Evolutionary conservation across 345 rosid species (phyloP), one percentile per base, ranked within the genome.

Genomic region (Diplotaxis tenuifolia): DNA sequence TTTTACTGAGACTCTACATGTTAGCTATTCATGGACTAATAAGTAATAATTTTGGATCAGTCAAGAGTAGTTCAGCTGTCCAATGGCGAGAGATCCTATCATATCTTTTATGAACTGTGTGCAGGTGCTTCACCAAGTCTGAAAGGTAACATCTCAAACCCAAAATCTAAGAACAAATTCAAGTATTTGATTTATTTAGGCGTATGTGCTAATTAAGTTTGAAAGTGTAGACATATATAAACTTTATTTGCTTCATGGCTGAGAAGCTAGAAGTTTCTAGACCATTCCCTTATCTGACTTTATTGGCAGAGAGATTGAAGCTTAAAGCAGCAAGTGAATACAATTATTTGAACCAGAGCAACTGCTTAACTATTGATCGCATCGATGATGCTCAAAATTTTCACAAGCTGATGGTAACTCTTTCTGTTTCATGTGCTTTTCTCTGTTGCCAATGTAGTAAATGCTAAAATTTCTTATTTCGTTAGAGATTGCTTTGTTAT

Each of bases 41-140:
- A 32, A 52, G 62, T 71, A 71, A 11, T 79, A 47, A 70, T 15
- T 25, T 83, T 78, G 72, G 84, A 71, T 67, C 91, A 91, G 97
- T 94, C 96, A 47, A 84, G 98, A 80, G 97, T 94, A 14, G 93
- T 82, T 80, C 97, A 94, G 83, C 68, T 91, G 71, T 83, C 85
- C 67, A 38, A 77, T 65, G 93, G 94, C 67, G 97, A 94, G 85
- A 83, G 98, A 79, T 88, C 97, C 18, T 94, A 86, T 75, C 97
- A 91, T 73, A 72, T 94, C 67, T 89, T 94, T 67, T 94, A 94
- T 80, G 86, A 89, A 80, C 85, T 94, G 25, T 91, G 97, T 81
- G 94, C 88, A 66, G 97, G 98, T 34, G 97, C 93, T 87, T 83
- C 98, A 38, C 79, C 88, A 60, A 60, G 45, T 78, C 88, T 94